A percentile compares a stretch with the other conserved stretches of the same genome.
These are phyloP conservation scores for Salix suchowensis DNA, from an alignment of 345 rosid species.

Conservation along the genomic window DNA sequence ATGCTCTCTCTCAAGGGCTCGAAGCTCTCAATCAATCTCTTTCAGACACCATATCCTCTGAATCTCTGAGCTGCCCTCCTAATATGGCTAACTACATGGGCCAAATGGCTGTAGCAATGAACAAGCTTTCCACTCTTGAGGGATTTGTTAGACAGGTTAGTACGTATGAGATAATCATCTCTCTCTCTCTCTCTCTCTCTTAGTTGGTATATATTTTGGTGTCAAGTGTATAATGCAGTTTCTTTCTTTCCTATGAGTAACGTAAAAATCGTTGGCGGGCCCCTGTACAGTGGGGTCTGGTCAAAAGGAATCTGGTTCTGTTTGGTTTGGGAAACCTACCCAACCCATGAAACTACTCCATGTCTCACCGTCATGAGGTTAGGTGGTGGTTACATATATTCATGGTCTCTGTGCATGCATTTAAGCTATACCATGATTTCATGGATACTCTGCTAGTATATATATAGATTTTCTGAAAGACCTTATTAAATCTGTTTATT, in stretches of 20 bases:
- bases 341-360: slow-evolving; percentile 26
- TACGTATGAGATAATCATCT: background rate
- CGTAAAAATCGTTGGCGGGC: background rate
- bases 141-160: slow-evolving; percentile 89
- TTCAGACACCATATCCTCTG: slow-evolving; percentile 79
- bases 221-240: background rate
- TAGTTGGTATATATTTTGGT: background rate
- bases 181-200: background rate
- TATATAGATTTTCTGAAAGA: too few species aligned
- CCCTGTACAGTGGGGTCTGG: slow-evolving; percentile 1
- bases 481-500: too few species aligned
- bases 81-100: slow-evolving; percentile 92
- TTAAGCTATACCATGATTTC: too few species aligned
- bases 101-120: slow-evolving; percentile 93
- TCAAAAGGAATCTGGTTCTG: slow-evolving; percentile 23
- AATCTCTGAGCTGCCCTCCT: slow-evolving; percentile 68
- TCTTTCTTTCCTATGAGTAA: background rate
- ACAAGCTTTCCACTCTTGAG: slow-evolving; percentile 85
- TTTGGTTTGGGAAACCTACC: slow-evolving; percentile 35
- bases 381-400: background rate
- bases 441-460: background rate
- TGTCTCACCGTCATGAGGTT: slow-evolving; percentile 21
- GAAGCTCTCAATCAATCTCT: slow-evolving; percentile 83
- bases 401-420: too few species aligned
- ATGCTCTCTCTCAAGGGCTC: slow-evolving; percentile 82